phyloP scores from a whole-genome alignment of 768 basidiomycete species.

The Hydnum rufescens region DNA sequence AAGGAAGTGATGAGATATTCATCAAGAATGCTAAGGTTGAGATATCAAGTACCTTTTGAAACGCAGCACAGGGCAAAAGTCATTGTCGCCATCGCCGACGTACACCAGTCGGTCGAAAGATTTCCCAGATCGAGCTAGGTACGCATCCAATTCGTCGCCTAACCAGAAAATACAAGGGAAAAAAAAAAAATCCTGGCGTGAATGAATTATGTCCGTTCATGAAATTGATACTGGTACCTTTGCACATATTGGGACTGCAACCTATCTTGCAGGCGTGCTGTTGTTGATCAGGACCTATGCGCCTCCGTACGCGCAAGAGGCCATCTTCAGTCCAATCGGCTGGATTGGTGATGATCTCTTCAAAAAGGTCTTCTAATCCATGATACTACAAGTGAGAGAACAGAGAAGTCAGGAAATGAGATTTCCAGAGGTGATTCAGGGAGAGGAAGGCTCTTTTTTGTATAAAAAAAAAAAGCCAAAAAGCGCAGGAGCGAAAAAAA shows the following conservation, averaged over 20 bases:
- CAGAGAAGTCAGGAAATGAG: too few species aligned
- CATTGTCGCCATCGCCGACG: conserved; percentile 87
- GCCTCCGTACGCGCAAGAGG: conserved; percentile 52
- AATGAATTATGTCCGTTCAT: conserved; percentile 2
- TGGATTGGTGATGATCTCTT: conserved; percentile 81
- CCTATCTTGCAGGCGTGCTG: conserved; percentile 76
- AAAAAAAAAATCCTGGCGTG: background rate
- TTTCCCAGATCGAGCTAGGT: conserved; percentile 38
- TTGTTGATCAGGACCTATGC: conserved; percentile 52
- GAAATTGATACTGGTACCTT: conserved; percentile 40
- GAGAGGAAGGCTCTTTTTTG: too few species aligned
- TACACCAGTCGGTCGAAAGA: conserved; percentile 66
- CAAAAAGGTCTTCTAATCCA: conserved; percentile 50
- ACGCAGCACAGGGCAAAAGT: conserved; percentile 81
- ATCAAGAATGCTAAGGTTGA: background rate
- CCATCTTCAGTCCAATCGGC: conserved; percentile 60
- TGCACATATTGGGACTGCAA: conserved; percentile 96
- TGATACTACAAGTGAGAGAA: conserved; percentile 55
- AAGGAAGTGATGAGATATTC: background rate
- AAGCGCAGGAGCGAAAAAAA: too few species aligned
- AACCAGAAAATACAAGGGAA: too few species aligned
- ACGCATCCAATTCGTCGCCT: conserved; percentile 89
- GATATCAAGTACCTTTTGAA: conserved; percentile 39
- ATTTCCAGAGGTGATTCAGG: too few species aligned
- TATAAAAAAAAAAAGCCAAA: too few species aligned